Evolutionary conservation across 345 rosid species (phyloP).

Genomic region (Laguncularia racemosa): DNA sequence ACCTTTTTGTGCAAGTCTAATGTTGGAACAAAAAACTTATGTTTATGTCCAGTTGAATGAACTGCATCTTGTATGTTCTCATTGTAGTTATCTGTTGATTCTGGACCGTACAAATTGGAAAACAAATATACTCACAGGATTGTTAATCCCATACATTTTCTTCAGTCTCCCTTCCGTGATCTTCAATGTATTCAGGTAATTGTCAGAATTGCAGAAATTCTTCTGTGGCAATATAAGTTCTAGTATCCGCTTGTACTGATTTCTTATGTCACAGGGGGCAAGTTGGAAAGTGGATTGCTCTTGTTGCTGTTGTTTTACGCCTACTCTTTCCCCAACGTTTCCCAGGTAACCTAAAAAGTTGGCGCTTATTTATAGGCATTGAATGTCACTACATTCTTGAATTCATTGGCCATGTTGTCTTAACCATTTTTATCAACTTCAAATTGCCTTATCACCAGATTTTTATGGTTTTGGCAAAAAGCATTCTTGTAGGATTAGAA

Average conservation of each 20-base stretch:
- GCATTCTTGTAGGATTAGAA: background rate
- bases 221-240: background rate
- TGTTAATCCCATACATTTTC: constrained; percentile 85
- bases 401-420: background rate
- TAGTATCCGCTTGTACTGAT: background rate
- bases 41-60: background rate
- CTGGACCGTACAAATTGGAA: constrained; percentile 94
- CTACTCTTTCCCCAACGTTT: constrained; percentile 74
- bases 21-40: background rate
- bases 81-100: constrained; percentile 71
- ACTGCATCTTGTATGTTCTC: background rate
- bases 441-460: too few species aligned
- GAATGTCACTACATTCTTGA: background rate
- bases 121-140: constrained; percentile 86
- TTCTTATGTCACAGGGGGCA: constrained; percentile 52
- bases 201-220: background rate
- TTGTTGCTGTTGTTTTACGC: constrained; percentile 59
- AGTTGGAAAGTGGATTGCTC: constrained; percentile 89
- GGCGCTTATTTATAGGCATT: background rate
- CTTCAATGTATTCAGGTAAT: constrained; percentile 72
- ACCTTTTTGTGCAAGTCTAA: background rate
- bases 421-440: background rate
- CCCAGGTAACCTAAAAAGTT: constrained; percentile 41
- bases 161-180: constrained; percentile 65
- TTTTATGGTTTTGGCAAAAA: background rate